A percentile compares a stretch with the other conserved stretches of the same genome.
These are phyloP conservation scores for Phytophthora podocarpi DNA, from an alignment of 352 stramenopile genomes.

Conservation along the genomic window DNA sequence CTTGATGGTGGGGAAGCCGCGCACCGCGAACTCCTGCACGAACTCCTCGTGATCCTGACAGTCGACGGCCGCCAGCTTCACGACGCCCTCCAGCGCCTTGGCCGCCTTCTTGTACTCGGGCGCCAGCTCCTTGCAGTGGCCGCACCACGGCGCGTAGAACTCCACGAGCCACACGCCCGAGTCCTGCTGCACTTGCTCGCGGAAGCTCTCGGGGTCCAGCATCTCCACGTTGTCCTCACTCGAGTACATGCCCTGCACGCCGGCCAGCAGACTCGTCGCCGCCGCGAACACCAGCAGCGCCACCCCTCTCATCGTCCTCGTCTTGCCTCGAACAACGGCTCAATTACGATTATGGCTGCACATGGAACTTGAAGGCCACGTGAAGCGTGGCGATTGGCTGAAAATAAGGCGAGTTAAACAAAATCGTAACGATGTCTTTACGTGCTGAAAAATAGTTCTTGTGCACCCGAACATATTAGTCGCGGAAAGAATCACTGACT, in stretches of 20 bases:
- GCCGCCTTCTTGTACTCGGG: slow-evolving; percentile 93
- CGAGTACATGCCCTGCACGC: slow-evolving; percentile 62
- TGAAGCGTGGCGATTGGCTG: slow-evolving; percentile 31
- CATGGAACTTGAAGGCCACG: slow-evolving; percentile 28
- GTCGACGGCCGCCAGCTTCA: slow-evolving; percentile 90
- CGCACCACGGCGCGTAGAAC: slow-evolving; percentile 96
- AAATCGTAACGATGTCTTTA: too few relatives aligned
- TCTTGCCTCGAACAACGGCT: neutral
- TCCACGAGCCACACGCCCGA: slow-evolving; percentile 93
- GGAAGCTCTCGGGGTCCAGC: slow-evolving; percentile 73
- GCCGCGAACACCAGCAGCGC: slow-evolving; percentile 31
- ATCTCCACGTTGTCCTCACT: slow-evolving; percentile 70
- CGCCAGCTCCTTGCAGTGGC: slow-evolving; percentile 93
- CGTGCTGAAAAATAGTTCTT: too few relatives aligned
- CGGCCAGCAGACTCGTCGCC: slow-evolving; percentile 39
- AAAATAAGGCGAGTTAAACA: too few relatives aligned
- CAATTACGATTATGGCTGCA: slow-evolving; percentile 22
- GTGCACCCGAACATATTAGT: too few relatives aligned
- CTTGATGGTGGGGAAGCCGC: slow-evolving; percentile 95
- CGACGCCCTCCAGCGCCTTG: slow-evolving; percentile 86
- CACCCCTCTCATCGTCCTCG: slow-evolving; percentile 16
- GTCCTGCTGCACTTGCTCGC: slow-evolving; percentile 74
- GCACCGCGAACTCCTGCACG: slow-evolving; percentile 86
- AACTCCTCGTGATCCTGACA: slow-evolving; percentile 85
- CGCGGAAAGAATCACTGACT: too few relatives aligned